These are phyloP conservation scores for Vicia villosa DNA, from an alignment of 306 rosid species.

Conservation along the genomic window DNA sequence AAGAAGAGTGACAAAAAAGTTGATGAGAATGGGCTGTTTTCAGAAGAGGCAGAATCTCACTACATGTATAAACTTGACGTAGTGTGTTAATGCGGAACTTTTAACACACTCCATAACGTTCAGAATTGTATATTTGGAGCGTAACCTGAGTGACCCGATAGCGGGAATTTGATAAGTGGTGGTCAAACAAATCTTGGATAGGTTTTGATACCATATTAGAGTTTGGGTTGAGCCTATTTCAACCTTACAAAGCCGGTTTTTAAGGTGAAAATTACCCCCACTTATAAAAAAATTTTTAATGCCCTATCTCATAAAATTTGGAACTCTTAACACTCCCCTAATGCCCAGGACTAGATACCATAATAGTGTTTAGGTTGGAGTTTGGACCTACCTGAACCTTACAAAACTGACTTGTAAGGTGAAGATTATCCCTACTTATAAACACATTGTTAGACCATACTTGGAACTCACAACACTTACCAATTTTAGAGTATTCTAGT, in stretches of 20 bases:
- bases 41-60: too few species aligned
- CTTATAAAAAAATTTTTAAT: neutral
- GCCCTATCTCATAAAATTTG: neutral
- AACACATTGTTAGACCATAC: too few species aligned
- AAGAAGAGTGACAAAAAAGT: too few species aligned
- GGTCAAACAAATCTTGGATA: neutral
- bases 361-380: too few species aligned
- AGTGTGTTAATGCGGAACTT: neutral
- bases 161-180: neutral
- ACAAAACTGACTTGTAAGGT: too few species aligned
- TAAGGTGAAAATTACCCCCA: neutral
- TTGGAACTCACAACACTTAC: too few species aligned
- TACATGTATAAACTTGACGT: too few species aligned
- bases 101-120: neutral
- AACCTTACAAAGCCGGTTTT: neutral
- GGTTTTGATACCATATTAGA: neutral
- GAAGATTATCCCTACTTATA: too few species aligned
- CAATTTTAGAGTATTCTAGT: neutral
- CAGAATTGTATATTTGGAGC: neutral
- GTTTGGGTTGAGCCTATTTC: neutral
- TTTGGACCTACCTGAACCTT: too few species aligned
- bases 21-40: too few species aligned
- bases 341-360: too few species aligned
- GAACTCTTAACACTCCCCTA: neutral
- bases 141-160: neutral